A percentile compares a stretch with the other conserved stretches of the same genome.
These are phyloP conservation scores for Elongisporangium undulatum DNA, from an alignment of 352 stramenopile genomes.

Conservation along the genomic window DNA sequence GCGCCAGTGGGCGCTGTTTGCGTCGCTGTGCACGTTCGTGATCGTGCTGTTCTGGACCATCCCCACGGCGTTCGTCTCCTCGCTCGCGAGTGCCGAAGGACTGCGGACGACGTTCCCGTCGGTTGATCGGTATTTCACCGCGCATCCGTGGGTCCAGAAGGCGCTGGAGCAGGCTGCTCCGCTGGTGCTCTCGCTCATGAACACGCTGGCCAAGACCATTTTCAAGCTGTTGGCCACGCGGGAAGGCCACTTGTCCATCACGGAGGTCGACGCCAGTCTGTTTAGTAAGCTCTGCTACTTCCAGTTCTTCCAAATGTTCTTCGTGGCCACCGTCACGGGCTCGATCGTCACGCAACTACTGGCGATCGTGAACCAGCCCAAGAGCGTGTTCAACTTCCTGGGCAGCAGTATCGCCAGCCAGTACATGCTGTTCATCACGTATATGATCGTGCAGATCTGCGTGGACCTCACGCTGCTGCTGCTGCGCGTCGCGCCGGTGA, in stretches of 20 bases:
- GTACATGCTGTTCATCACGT: conserved; percentile 85
- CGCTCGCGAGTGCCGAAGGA: conserved; percentile 63
- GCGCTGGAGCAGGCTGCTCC: conserved; percentile 72
- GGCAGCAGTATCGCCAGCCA: conserved; percentile 72
- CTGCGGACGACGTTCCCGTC: conserved; percentile 57
- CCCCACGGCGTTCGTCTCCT: conserved; percentile 72
- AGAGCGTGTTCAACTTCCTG: conserved; percentile 64
- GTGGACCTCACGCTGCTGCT: conserved; percentile 58
- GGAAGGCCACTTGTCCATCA: conserved; percentile 67
- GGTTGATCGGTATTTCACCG: conserved; percentile 54
- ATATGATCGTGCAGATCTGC: conserved; percentile 67
- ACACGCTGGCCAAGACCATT: conserved; percentile 51
- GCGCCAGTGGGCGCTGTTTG: conserved; percentile 42
- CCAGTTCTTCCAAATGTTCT: conserved; percentile 82
- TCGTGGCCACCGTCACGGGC: conserved; percentile 71
- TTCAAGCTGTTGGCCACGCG: conserved; percentile 60
- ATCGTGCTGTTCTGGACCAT: conserved; percentile 87
- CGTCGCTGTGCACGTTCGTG: conserved; percentile 37
- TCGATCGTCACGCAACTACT: conserved; percentile 72
- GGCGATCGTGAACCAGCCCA: conserved; percentile 67
- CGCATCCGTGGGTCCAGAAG: conserved; percentile 52
- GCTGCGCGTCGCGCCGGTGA: conserved; percentile 47
- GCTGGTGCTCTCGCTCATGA: conserved; percentile 54
- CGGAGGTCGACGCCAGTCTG: conserved; percentile 51
- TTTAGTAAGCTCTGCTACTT: conserved; percentile 83